phyloP scores from a whole-genome alignment of 2,329 filamentous ascomycete genomes.

The Hymenoscyphus linearis region DNA sequence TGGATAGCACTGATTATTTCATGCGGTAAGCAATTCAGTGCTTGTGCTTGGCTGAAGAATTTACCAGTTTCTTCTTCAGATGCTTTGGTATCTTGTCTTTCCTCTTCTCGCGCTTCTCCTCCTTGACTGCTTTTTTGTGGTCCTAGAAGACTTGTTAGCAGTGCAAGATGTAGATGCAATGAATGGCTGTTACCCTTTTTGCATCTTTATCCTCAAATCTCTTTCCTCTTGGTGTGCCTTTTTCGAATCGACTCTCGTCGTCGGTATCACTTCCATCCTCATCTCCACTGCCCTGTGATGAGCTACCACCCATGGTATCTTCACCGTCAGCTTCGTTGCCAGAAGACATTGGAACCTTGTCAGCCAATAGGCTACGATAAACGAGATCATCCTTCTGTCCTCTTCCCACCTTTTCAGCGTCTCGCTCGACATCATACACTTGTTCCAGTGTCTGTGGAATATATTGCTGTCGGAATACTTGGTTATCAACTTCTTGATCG shows the following conservation, averaged over 20 bases:
- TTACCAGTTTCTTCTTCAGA: constrained; percentile 83
- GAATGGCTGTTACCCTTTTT: constrained; percentile 58
- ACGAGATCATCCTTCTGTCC: constrained; percentile 74
- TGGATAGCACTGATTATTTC: neutral
- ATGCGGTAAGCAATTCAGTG: constrained; percentile 21
- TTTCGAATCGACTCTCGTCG: constrained; percentile 53
- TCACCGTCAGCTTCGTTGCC: constrained; percentile 37
- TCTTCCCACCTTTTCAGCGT: constrained; percentile 69
- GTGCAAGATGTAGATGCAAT: constrained; percentile 2
- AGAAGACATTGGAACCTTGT: constrained; percentile 46
- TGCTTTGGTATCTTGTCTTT: constrained; percentile 96
- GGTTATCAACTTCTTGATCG: constrained; percentile 71
- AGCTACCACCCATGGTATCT: constrained; percentile 35
- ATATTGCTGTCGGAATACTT: constrained; percentile 93
- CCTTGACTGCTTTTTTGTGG: constrained; percentile 89
- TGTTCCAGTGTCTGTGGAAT: constrained; percentile 95
- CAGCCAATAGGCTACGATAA: constrained; percentile 78
- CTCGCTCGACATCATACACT: constrained; percentile 92
- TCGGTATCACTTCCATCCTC: constrained; percentile 37
- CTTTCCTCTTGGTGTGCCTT: constrained; percentile 70
- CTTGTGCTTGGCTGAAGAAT: constrained; percentile 36
- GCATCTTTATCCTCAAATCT: constrained; percentile 87
- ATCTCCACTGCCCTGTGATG: constrained; percentile 35
- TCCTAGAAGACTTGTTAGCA: constrained; percentile 33
- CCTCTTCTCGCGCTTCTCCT: constrained; percentile 88